Base-by-base conservation (phyloP, 2,329 filamentous ascomycete genomes). In the Claviceps sp. region DNA sequence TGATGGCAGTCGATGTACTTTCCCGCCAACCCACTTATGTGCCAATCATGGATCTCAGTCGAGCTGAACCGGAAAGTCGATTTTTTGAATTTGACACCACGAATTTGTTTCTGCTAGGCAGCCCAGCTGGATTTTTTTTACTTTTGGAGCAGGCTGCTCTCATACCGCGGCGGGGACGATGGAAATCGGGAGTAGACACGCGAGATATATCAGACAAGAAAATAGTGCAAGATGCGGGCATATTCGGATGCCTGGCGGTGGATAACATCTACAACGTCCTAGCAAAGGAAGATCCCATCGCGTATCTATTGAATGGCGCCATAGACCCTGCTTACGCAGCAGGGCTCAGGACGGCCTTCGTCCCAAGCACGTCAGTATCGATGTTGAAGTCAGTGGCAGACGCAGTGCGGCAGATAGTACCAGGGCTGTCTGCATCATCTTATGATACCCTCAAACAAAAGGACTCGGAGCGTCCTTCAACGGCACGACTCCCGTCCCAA, bases 191-290 rank as follows among this genome's bases (percentile, higher is more conserved):
- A 4, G 81, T 82, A 19, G 82, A 90, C 55, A 68, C 73, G 1
- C 77, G 76, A 17, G 84, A 89, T 57, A 67, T 69, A 19, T 68
- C 75, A 14, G 74, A 75, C 5, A 66, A 66, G 39, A 70, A 73
- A 6, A 78, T 97, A 37, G 85, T 84, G n/a, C 87, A 86, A n/a
- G 80, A 89, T 42, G 76, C 76, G 17, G 89, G 87, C 34, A 80
- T 75, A 5, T 95, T 95, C 65, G 93, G 93, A 17, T 97, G 93
- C 65, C 73, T 97, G 30, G 88, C 91, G 0, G 85, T 97, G 1
- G 89, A 97, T 69, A 98, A 97, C 64, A 78, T 98, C 52, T 98
- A 97, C 73, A 98, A 98, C 61, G 79, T 98, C 56, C 80, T 97
- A 63, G 72, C 79, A 41, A 76, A 74, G 55, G 77, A 82, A 59